Evolutionary conservation across 176 grass and related monocot species (phyloP).

Genomic region (Luzula sylvatica): DNA sequence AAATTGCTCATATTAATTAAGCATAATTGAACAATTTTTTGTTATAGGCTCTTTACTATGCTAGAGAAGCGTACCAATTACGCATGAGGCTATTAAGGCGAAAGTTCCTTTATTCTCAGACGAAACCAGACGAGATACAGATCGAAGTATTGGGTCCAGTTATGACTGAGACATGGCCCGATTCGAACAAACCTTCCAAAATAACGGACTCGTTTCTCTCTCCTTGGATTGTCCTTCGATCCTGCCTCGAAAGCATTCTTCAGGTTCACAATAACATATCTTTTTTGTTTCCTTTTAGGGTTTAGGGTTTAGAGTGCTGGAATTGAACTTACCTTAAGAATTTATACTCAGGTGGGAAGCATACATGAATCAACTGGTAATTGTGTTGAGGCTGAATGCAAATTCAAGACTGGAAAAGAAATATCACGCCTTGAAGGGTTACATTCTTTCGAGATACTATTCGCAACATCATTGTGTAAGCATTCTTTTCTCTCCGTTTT

Average conservation of each 20-base stretch:
- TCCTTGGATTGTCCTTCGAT: constrained; percentile 69
- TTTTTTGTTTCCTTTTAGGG: neutral
- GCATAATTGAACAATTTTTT: too few species aligned
- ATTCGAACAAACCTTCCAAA: constrained; percentile 27
- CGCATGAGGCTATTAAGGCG: constrained; percentile 59
- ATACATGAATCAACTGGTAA: constrained; percentile 66
- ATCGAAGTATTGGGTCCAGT: constrained; percentile 44
- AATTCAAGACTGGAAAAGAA: constrained; percentile 60
- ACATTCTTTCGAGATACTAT: constrained; percentile 44
- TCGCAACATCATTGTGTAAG: constrained; percentile 61
- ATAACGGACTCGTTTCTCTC: constrained; percentile 45
- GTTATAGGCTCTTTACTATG: constrained; percentile 72
- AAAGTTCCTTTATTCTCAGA: constrained; percentile 46
- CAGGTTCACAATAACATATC: constrained; percentile 46
- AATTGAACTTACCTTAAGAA: too few species aligned
- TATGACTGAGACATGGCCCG: constrained; percentile 58
- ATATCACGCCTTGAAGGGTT: constrained; percentile 47
- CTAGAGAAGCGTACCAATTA: constrained; percentile 53
- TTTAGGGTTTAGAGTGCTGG: too few species aligned
- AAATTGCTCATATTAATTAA: too few species aligned
- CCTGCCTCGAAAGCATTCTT: constrained; percentile 87
- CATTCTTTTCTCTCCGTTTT: neutral
- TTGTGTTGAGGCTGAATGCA: constrained; percentile 61
- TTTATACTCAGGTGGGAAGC: constrained; percentile 42
- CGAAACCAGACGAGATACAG: constrained; percentile 22